Evolutionary conservation across 202 grass and related monocot genomes (phyloP), one percentile per base, ranked within the genome.

Genomic region (Brachypodium distachyon): DNA sequence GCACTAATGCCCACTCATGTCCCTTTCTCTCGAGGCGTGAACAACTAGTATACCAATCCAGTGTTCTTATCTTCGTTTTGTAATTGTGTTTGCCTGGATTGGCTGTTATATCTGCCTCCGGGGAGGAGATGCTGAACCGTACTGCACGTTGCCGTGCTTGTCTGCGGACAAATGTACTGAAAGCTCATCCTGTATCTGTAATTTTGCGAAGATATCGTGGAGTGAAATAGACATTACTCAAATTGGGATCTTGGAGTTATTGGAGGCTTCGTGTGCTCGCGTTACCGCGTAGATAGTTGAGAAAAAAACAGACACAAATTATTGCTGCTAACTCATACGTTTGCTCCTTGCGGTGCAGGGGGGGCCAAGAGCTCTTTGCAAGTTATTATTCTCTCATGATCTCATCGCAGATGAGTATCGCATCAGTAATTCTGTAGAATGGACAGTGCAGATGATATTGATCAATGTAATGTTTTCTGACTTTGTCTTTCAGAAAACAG

Each of bases 101-200:
- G 39, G 39, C 12, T 65, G 16, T 66, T 52, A 65, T 59, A 51
- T 55, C 5, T 67, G 63, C 11, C 62, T 43, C 61, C 49, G 22
- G 36, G 4, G 48, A 78, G 58, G 38, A 65, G 36, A 55, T 42
- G 7, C 3, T 58, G 13, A 46, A 34, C 48, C 10, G n/a, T 29
- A 66, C 61, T 52, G 61, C 23, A 66, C 79, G 48, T 46, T 12
- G 12, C 19, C 72, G 23, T 76, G 60, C 72, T 76, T 31, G 61
- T 10, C 5, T 19, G 19, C 21, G 28, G 58, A 12, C 5, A 14
- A 7, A 48, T 40, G 32, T 41, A 68, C 22, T 83, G 41, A 10
- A 69, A 63, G 46, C 55, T 63, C 37, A 19, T 34, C 12, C 18
- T 43, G 53, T 83, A 84, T 8, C 52, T 16, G 63, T 83, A 84